Evolutionary conservation across 441 rosid species (phyloP), one percentile per base, ranked within the genome.

Genomic region (Francoa sonchifolia): DNA sequence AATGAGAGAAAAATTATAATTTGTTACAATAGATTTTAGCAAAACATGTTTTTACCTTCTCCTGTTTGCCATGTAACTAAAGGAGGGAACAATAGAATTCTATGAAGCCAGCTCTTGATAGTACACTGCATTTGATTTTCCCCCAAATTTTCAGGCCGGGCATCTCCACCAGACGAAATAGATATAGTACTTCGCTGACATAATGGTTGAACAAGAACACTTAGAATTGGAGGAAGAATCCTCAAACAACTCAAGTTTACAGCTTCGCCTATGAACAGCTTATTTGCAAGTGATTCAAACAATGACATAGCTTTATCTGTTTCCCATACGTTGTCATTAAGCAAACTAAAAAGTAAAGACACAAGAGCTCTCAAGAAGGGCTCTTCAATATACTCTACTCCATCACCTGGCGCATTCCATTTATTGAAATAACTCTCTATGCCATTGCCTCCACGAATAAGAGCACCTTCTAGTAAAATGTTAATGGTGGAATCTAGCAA

Each of bases 341-440:
- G 74, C 73, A 80, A 62, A 31, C 71, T 66, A 55, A 62, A 33
- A 50, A 79, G 59, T 48, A 82, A 64, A 50, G 78, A 69, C 51
- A 86, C 54, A 53, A 86, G 79, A 57, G 90, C 95, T 61, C 99
- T 76, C 54, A 80, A 50, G 55, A 80, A 80, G 51, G 93, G 90
- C 64, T 74, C 93, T 63, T 68, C 43, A 39, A 78, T 42, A 34
- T 63, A 71, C 54, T 63, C 76, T 42, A 78, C 44, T 47, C 59
- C 71, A 58, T 68, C 67, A 40, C 50, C 71, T 29, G 56, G 54
- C 42, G 59, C 55, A 57, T 71, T 44, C 72, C 75, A 74, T 48
- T 64, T 52, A 52, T 61, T 57, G 41, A 63, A 59, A 18, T 36
- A 53, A 61, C 60, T 49, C 44, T 42, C 62, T 22, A 29, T 20